These are phyloP conservation scores for Solanum hybrid DNA, from an alignment of 305 asterid genomes.

Conservation along the genomic window DNA sequence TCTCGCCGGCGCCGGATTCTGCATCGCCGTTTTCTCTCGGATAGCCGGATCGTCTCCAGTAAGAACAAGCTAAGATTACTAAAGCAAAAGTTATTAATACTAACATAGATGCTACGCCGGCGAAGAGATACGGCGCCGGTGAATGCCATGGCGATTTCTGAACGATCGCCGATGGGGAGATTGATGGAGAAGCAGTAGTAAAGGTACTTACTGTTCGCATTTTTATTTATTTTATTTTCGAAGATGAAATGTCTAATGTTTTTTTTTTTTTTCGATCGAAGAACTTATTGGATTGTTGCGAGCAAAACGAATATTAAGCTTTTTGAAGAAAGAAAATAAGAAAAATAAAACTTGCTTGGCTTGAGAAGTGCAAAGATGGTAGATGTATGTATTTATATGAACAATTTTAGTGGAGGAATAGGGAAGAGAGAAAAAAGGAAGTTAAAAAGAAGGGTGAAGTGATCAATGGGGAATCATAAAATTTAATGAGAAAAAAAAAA, in stretches of 20 bases:
- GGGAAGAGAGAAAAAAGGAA: not conserved
- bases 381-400: not conserved
- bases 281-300: not conserved
- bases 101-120: slow-evolving; percentile 59
- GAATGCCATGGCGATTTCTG: slow-evolving; percentile 58
- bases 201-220: slow-evolving; percentile 40
- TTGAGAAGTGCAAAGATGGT: not conserved
- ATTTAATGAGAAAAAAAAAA: not conserved
- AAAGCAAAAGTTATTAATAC: slow-evolving; percentile 54
- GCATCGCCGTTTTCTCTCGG: not conserved
- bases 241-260: not conserved
- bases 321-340: not conserved
- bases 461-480: not conserved
- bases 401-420: not conserved
- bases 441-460: not conserved
- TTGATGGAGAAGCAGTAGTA: slow-evolving; percentile 12
- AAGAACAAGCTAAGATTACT: slow-evolving; percentile 58
- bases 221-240: not conserved
- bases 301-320: not conserved
- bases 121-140: slow-evolving; percentile 56
- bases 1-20: slow-evolving; percentile 24
- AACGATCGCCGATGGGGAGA: slow-evolving; percentile 26
- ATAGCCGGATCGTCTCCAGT: slow-evolving; percentile 39
- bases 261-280: not conserved
- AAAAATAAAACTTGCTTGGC: not conserved